Base-by-base conservation (phyloP, 352 stramenopile genomes). In the Lagenidium giganteum region DNA sequence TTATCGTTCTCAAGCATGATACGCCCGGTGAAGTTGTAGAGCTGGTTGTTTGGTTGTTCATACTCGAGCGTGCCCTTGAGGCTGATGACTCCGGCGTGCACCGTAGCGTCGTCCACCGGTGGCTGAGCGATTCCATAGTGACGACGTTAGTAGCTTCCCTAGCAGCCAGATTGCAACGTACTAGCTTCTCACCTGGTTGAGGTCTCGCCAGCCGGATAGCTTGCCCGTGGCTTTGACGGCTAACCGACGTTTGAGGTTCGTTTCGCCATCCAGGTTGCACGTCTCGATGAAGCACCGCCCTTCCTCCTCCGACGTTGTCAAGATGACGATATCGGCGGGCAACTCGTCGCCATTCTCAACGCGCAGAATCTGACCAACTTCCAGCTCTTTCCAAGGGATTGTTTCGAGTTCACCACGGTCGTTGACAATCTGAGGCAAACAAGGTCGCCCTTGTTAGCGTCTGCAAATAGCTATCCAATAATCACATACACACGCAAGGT, bases 291-390 rank as follows among this genome's bases (percentile, higher is more conserved):
- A 93, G 46, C 74, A 92, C 18, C 76, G 44, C 0, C 79, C 77
- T 64, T 91, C 63, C 47, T 70, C 62, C 61, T 83, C 65, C 0
- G 66, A 89, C 1, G 71, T 83, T 3, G 78, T 62, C 1, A 98
- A 51, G 22, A 97, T 74, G 0, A 97, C 51, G 8, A 97, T 54
- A 42, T 98, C 92, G 0, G 89, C 89, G 1, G 92, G 89, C 6
- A 97, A 51, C 23, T 88, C 75, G 26, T 96, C 81, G 26, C 83
- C 53, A 50, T 96, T 91, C 20, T 70, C 54, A 11, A 97, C 42
- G 21, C 77, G 63, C 29, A 95, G 52, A 20, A 93, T 50, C 42
- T 93, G 70, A 4, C 83, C 83, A 4, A 95, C 82, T 26, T 70
- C 60, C 17, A 93, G 47, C 36, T 87, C 62, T 33, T 76, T 67